Base-by-base conservation (phyloP, 1,284 basidiomycete species). In the Leccinum fuscescens region DNA sequence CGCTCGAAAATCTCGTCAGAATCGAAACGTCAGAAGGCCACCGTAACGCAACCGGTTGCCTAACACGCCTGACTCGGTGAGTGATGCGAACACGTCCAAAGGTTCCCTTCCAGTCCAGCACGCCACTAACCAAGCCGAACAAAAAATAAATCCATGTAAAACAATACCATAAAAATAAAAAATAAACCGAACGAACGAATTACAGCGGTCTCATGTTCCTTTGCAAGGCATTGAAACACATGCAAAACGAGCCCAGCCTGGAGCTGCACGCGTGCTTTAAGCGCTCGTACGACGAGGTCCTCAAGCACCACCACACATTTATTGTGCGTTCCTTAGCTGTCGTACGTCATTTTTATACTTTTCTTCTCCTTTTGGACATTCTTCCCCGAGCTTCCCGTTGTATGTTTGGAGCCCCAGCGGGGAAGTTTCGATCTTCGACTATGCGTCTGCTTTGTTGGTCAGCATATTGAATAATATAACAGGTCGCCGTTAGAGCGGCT, bases 401-500 rank as follows among this genome's bases (percentile, higher is more conserved):
- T 24, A 8, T 29, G 55, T 22, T 64, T 46, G 65, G 50, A 57
- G 49, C 39, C 35, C 29, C 31, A 2, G 31, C 31, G 46, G 46
- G 46, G 46, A 48, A 48, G 12, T 7, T 46, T 46, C 17, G 17
- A 44, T 20, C 44, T 46, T 46, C 12, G 44, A 48, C 46, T 22
- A 48, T 22, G 2, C 20, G 20, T 48, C 20, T 46, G 20, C 20
- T 8, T 46, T 6, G 42, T 22, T 48, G 17, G 44, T 20, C 44
- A 46, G 17, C 17, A 20, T 48, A 22, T 48, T 48, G 20, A 22
- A 48, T 48, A 4, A 48, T 48, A 48, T 12, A 14, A 48, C 57
- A 96, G 93, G 84, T 98, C 59, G 96, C 96, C 7, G 94, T 99
- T 77, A 92, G 92, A 68, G 93, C 96, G 0, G 96, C 92, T 63